A percentile compares a stretch with the other conserved stretches of the same genome.
Evolutionary conservation across 257 asterid genomes (phyloP).

Genomic region (Galeopsis tetrahit): DNA sequence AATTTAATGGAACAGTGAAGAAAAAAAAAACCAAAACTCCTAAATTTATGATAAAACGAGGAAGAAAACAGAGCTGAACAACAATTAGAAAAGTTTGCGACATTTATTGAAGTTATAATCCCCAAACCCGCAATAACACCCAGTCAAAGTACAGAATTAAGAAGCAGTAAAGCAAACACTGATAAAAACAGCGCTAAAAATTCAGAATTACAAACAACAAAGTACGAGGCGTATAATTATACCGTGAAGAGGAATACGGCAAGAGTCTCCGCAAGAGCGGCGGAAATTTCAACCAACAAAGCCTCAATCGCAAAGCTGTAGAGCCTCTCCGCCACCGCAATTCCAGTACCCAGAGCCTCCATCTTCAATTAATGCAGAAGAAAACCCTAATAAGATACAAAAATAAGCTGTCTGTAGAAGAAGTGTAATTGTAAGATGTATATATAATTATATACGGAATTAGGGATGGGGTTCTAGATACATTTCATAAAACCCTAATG

Average conservation of each 20-base stretch:
- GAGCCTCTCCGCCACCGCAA: slow-evolving; percentile 30
- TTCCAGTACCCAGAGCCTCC: slow-evolving; percentile 39
- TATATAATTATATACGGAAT: background rate
- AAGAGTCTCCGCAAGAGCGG: slow-evolving; percentile 30
- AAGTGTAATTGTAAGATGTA: slow-evolving; percentile 8
- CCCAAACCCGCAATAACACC: slow-evolving; percentile 9
- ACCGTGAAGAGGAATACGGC: slow-evolving; percentile 38
- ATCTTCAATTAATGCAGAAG: slow-evolving; percentile 34
- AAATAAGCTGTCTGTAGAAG: background rate
- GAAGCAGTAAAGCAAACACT: background rate
- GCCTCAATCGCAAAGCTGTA: slow-evolving; percentile 36
- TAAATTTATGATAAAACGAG: background rate
- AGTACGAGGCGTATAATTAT: background rate
- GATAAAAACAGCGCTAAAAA: background rate
- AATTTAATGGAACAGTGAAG: background rate
- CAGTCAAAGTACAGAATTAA: background rate
- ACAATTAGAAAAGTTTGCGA: slow-evolving; percentile 3
- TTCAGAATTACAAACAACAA: background rate
- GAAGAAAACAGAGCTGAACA: slow-evolving; percentile 2
- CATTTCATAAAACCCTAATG: slow-evolving; percentile 32
- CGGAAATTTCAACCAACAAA: slow-evolving; percentile 35
- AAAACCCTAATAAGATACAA: slow-evolving; percentile 23
- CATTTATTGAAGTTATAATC: background rate
- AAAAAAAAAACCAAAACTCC: background rate
- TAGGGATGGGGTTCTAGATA: slow-evolving; percentile 9